phyloP scores from a whole-genome alignment of 2,329 filamentous ascomycete species.

The Lasiodiplodia theobromae region DNA sequence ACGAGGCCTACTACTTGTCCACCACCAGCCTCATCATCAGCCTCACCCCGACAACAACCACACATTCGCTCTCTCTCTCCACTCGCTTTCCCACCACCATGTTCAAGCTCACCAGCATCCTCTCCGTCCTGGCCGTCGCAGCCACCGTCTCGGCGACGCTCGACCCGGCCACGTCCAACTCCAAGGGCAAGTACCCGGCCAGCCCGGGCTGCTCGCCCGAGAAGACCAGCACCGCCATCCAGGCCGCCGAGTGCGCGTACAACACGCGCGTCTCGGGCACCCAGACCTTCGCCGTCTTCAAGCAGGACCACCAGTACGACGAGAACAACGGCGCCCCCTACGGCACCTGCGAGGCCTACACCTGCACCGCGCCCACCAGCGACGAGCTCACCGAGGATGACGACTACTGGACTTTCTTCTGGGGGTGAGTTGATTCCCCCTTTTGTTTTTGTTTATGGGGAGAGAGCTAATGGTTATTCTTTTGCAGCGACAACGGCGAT shows the following conservation, averaged over 20 bases:
- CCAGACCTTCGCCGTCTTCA: slow-evolving; percentile 51
- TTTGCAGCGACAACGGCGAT: slow-evolving; percentile 32
- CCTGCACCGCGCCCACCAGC: slow-evolving; percentile 11
- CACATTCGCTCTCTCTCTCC: not conserved
- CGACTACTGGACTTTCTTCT: slow-evolving; percentile 22
- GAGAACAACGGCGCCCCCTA: slow-evolving; percentile 54
- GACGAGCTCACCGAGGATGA: not conserved
- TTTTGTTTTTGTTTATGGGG: slow-evolving; percentile 48
- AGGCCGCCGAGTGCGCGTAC: slow-evolving; percentile 53
- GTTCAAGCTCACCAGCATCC: slow-evolving; percentile 26
- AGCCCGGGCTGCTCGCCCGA: slow-evolving; percentile 34
- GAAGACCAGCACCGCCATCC: slow-evolving; percentile 47
- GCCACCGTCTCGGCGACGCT: slow-evolving; percentile 41
- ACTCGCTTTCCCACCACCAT: not conserved
- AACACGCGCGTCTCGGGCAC: slow-evolving; percentile 47
- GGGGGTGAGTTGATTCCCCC: slow-evolving; percentile 38
- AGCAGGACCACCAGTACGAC: slow-evolving; percentile 56
- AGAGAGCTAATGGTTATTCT: not conserved
- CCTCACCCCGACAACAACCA: not conserved
- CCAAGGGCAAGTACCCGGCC: slow-evolving; percentile 44
- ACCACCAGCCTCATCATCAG: not conserved
- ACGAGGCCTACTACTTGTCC: slow-evolving; percentile 1
- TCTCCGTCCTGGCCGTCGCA: slow-evolving; percentile 32
- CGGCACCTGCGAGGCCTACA: slow-evolving; percentile 42
- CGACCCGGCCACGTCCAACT: slow-evolving; percentile 48